These are phyloP conservation scores for Benincasa hispida DNA, from an alignment of 306 rosid genomes.

Conservation along the genomic window DNA sequence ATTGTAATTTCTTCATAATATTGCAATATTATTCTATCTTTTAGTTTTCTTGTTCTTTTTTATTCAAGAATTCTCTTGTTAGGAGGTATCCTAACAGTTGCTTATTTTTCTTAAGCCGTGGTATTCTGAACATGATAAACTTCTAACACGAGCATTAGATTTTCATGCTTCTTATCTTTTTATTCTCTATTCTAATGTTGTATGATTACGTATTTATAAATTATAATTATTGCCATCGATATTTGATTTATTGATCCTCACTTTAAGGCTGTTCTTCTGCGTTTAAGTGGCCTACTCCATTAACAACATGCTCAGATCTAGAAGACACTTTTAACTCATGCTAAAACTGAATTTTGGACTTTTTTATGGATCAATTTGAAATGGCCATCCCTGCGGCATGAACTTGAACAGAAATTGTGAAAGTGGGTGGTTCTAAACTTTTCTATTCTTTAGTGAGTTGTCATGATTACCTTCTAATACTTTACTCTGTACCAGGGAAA, in stretches of 20 bases:
- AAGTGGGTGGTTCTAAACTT: background rate
- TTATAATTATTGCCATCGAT: background rate
- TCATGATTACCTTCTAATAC: constrained; percentile 3
- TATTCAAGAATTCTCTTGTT: too few relatives aligned
- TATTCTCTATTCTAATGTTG: background rate
- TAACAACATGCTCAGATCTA: constrained; percentile 4
- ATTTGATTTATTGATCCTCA: background rate
- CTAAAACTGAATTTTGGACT: background rate
- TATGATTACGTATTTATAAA: background rate
- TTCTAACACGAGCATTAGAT: background rate
- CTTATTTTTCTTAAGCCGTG: too few relatives aligned
- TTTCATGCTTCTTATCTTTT: background rate
- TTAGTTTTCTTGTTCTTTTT: too few relatives aligned
- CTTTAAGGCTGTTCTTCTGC: background rate
- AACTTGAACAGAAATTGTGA: background rate
- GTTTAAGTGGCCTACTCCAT: background rate
- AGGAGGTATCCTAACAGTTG: too few relatives aligned
- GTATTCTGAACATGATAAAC: background rate
- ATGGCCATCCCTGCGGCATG: background rate
- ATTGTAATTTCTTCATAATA: too few relatives aligned
- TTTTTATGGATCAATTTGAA: background rate
- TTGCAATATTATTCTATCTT: too few relatives aligned
- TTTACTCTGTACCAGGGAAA: constrained; percentile 54
- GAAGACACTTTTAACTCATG: background rate
- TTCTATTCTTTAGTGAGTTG: background rate